phyloP scores from a whole-genome alignment of 2,329 filamentous ascomycete genomes.

The Fusarium sp. region DNA sequence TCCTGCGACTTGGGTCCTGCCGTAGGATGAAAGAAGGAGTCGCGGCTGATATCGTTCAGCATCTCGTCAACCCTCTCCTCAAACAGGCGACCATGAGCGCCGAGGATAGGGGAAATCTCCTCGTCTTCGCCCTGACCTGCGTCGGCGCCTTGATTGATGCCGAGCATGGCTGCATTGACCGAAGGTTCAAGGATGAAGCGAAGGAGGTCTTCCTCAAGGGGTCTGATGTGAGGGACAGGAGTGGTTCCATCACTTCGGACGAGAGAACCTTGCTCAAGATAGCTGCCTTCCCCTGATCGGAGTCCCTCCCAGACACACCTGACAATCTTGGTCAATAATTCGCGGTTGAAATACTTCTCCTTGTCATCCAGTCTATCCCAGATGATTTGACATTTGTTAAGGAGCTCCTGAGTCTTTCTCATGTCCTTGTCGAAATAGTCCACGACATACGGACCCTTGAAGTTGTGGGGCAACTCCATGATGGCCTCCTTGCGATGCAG shows the following conservation, averaged over 20 bases:
- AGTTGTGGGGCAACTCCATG: constrained; percentile 43
- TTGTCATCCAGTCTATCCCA: background rate
- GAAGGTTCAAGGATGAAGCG: constrained; percentile 35
- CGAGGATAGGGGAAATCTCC: background rate
- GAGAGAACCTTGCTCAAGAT: background rate
- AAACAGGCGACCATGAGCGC: constrained; percentile 29
- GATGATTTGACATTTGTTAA: constrained; percentile 29
- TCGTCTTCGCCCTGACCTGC: background rate
- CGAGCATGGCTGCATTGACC: constrained; percentile 13
- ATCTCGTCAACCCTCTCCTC: constrained; percentile 37
- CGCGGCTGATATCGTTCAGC: constrained; percentile 32
- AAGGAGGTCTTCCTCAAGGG: constrained; percentile 40
- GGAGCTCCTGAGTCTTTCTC: constrained; percentile 28
- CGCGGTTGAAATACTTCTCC: constrained; percentile 19
- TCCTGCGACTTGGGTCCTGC: constrained; percentile 27
- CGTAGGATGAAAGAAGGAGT: constrained; percentile 29
- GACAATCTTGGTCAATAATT: constrained; percentile 27
- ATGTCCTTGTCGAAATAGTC: constrained; percentile 41
- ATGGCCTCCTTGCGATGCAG: constrained; percentile 16
- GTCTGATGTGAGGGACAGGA: constrained; percentile 29
- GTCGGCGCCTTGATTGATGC: constrained; percentile 18
- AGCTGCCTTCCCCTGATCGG: background rate
- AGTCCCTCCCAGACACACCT: constrained; percentile 1
- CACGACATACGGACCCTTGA: constrained; percentile 34
- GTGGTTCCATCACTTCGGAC: background rate